Conservation (phyloP, 2,329 filamentous ascomycete genomes). For the Pochonia chlamydosporia region DNA sequence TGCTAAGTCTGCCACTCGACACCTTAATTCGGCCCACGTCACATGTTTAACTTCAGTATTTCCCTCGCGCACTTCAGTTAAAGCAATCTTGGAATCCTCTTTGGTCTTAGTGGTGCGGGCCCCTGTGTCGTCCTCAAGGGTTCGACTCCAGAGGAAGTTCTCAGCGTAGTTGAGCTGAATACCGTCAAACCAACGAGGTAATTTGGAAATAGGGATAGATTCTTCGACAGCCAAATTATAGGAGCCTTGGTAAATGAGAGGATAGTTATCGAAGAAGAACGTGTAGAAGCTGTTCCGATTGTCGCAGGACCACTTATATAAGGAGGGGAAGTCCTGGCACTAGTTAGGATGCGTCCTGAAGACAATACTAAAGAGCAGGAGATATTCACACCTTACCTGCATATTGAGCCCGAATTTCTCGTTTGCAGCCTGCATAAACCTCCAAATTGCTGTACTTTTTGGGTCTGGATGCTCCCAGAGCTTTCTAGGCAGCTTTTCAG, state of each 20-base stretch:
- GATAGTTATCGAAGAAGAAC: slow-evolving; percentile 53
- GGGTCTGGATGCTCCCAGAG: slow-evolving; percentile 64
- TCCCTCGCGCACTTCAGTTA: slow-evolving; percentile 69
- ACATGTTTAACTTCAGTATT: slow-evolving; percentile 48
- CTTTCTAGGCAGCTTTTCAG: slow-evolving; percentile 45
- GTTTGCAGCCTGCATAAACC: slow-evolving; percentile 63
- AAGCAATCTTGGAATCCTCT: slow-evolving; percentile 63
- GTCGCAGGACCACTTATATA: slow-evolving; percentile 64
- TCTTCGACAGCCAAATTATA: slow-evolving; percentile 62
- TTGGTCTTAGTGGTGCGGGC: slow-evolving; percentile 52
- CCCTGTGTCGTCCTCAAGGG: slow-evolving; percentile 32
- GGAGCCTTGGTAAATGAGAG: slow-evolving; percentile 57
- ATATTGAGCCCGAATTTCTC: slow-evolving; percentile 48
- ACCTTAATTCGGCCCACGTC: slow-evolving; percentile 62
- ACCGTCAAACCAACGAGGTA: slow-evolving; percentile 75
- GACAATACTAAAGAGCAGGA: too few relatives aligned
- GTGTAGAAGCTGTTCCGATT: slow-evolving; percentile 60
- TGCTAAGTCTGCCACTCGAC: slow-evolving; percentile 51
- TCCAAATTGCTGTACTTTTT: slow-evolving; percentile 57
- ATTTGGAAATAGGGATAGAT: slow-evolving; percentile 58
- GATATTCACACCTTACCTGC: too few relatives aligned
- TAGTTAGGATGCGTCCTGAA: too few relatives aligned
- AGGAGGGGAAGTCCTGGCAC: slow-evolving; percentile 58
- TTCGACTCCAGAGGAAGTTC: slow-evolving; percentile 63
- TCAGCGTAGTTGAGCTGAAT: slow-evolving; percentile 72